A percentile compares a stretch with the other conserved stretches of the same genome.
Conservation (phyloP, 108 stramenopile genomes). For the Skeletonema costatum region DNA sequence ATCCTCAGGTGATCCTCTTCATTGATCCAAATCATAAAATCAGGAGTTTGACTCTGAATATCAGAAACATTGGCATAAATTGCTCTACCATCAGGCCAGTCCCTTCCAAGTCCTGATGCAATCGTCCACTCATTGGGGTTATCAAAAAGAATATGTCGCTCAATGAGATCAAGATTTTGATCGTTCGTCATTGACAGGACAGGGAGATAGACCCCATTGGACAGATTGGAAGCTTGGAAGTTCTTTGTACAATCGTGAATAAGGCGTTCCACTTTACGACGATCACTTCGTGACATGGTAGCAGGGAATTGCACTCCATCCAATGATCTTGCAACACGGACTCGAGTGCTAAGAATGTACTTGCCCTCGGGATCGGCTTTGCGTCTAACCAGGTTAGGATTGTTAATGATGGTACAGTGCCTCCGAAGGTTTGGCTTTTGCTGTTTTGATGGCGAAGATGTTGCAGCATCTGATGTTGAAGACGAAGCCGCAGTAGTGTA, state of each 20-base stretch:
- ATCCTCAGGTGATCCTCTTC: constrained; percentile 92
- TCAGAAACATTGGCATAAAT: constrained; percentile 64
- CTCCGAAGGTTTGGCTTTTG: constrained; percentile 44
- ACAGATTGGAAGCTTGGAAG: constrained; percentile 30
- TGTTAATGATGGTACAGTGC: constrained; percentile 68
- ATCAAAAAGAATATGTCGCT: constrained; percentile 79
- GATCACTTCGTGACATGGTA: constrained; percentile 63
- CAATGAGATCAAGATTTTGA: constrained; percentile 77
- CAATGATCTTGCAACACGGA: constrained; percentile 85
- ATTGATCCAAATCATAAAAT: constrained; percentile 91
- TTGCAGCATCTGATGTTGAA: background rate
- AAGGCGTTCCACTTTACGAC: constrained; percentile 55
- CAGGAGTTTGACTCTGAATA: constrained; percentile 52
- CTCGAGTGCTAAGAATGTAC: constrained; percentile 89
- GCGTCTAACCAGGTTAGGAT: constrained; percentile 65
- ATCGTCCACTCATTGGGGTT: constrained; percentile 86
- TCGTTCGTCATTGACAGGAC: constrained; percentile 84
- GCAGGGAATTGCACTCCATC: constrained; percentile 84
- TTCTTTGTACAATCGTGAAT: constrained; percentile 58
- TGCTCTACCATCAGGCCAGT: constrained; percentile 91
- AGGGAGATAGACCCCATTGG: constrained; percentile 65
- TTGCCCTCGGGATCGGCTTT: constrained; percentile 73
- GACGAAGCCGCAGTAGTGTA: background rate
- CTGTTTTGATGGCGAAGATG: background rate
- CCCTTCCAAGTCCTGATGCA: constrained; percentile 72